These are phyloP conservation scores for Pythium vanterpoolii DNA, from an alignment of 352 stramenopile species.

Conservation along the genomic window DNA sequence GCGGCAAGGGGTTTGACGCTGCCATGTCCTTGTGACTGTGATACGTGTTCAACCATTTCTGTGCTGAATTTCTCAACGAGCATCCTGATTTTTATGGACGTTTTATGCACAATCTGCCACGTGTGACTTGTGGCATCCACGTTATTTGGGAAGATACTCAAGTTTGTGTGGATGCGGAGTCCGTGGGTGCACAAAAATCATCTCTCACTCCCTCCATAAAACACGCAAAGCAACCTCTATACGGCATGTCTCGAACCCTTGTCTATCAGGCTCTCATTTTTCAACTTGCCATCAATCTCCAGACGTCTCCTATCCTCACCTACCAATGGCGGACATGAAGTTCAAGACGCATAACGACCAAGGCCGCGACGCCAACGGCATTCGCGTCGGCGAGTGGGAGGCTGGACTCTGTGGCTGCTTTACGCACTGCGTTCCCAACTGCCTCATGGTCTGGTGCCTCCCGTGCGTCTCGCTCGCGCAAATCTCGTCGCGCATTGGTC, in stretches of 20 bases:
- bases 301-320: neutral
- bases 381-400: slow-evolving; percentile 27
- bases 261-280: neutral
- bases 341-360: neutral
- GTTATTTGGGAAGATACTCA: too few relatives aligned
- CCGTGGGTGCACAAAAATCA: too few relatives aligned
- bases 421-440: slow-evolving; percentile 33
- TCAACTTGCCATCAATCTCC: neutral
- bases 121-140: too few relatives aligned
- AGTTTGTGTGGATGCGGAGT: too few relatives aligned
- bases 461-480: slow-evolving; percentile 31
- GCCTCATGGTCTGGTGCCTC: slow-evolving; percentile 25
- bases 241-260: too few relatives aligned
- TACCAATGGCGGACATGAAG: slow-evolving; percentile 9
- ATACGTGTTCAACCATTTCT: too few relatives aligned
- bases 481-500: slow-evolving; percentile 16
- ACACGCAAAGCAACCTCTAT: too few relatives aligned
- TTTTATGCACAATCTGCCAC: neutral
- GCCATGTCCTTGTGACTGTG: too few relatives aligned
- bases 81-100: neutral
- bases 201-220: too few relatives aligned
- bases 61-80: too few relatives aligned
- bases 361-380: slow-evolving; percentile 20
- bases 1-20: too few relatives aligned
- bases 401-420: slow-evolving; percentile 29